phyloP scores from a whole-genome alignment of 345 rosid species.

The Crucihimalaya himalaica region DNA sequence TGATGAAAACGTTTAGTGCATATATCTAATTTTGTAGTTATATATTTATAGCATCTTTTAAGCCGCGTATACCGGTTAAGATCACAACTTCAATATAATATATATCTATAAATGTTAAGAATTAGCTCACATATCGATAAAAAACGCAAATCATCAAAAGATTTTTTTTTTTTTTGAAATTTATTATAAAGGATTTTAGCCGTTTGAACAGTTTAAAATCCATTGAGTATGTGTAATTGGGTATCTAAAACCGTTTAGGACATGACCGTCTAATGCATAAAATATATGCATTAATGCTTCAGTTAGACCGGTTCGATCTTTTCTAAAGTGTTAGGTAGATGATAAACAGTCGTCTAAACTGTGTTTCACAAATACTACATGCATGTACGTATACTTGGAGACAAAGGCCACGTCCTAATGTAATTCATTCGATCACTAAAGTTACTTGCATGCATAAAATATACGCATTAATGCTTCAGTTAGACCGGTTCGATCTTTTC shows the following conservation, averaged over 20 bases:
- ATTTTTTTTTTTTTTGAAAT: too few relatives aligned
- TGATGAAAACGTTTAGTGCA: background rate
- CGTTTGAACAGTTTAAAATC: background rate
- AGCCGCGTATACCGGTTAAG: background rate
- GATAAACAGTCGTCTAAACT: background rate
- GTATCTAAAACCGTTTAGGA: background rate
- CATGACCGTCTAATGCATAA: background rate
- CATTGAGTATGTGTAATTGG: background rate
- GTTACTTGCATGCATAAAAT: slow-evolving; percentile 26
- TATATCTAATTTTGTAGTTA: background rate
- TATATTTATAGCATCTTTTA: background rate
- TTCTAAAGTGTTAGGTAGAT: too few relatives aligned
- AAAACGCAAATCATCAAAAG: too few relatives aligned
- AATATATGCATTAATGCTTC: too few relatives aligned
- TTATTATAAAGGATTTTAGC: too few relatives aligned
- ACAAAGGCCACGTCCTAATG: background rate
- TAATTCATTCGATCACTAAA: background rate
- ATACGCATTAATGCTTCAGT: background rate
- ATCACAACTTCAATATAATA: background rate
- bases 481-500: background rate
- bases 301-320: too few relatives aligned
- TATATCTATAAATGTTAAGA: background rate
- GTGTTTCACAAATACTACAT: background rate
- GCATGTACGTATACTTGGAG: background rate
- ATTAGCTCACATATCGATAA: background rate